These are phyloP conservation scores for Gaeumannomyces sp. DNA, from an alignment of 2,329 filamentous ascomycete genomes.

Conservation along the genomic window DNA sequence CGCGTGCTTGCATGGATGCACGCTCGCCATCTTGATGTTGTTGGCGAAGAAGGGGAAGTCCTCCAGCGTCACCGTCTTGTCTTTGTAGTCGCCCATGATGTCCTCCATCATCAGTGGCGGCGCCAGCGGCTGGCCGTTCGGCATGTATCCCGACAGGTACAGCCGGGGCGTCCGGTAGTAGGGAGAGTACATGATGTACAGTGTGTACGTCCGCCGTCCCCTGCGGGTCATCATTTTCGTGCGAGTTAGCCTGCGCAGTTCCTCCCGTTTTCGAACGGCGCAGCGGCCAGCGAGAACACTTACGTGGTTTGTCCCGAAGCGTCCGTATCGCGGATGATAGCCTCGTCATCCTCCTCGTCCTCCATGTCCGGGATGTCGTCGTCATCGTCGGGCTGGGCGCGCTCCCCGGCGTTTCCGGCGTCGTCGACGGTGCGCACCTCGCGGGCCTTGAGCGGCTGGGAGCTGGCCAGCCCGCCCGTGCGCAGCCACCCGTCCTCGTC, in stretches of 20 bases:
- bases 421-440: slow-evolving; percentile 89
- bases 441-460: slow-evolving; percentile 66
- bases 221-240: slow-evolving; percentile 38
- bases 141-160: slow-evolving; percentile 85
- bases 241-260: no score
- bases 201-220: slow-evolving; percentile 84
- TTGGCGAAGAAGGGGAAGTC: slow-evolving; percentile 94
- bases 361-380: slow-evolving; percentile 98
- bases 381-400: slow-evolving; percentile 60
- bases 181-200: slow-evolving; percentile 96
- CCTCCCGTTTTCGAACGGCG: no score
- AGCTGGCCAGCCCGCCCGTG: slow-evolving; percentile 72
- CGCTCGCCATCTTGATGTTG: slow-evolving; percentile 89
- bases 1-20: slow-evolving; percentile 96
- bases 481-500: slow-evolving; percentile 88
- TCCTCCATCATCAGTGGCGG: slow-evolving; percentile 33
- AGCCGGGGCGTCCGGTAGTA: slow-evolving; percentile 95
- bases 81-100: slow-evolving; percentile 34
- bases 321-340: slow-evolving; percentile 77
- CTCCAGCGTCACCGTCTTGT: slow-evolving; percentile 94
- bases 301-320: slow-evolving; percentile 41
- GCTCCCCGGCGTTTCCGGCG: slow-evolving; percentile 75
- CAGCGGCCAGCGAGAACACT: slow-evolving; percentile 11
- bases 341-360: slow-evolving; percentile 93
- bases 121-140: slow-evolving; percentile 54